These are phyloP conservation scores for Penicillium sp. DNA, from an alignment of 2,329 filamentous ascomycete genomes.

Conservation along the genomic window DNA sequence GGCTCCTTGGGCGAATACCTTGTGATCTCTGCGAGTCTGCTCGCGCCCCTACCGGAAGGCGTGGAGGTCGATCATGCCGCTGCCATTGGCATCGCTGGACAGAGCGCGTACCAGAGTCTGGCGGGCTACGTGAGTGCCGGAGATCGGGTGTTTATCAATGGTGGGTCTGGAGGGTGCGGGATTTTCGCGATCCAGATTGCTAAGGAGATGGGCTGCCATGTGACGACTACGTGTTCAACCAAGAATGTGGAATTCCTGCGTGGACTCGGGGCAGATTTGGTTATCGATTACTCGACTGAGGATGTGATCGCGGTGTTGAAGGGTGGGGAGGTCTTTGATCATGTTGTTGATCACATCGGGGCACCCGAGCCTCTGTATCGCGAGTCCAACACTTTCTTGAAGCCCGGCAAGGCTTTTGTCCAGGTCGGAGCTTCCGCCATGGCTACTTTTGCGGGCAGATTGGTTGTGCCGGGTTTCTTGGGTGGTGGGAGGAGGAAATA, in stretches of 20 bases:
- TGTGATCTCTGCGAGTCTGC: slow-evolving; percentile 31
- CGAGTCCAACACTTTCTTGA: slow-evolving; percentile 52
- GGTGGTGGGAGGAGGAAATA: slow-evolving; percentile 50
- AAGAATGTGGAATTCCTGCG: slow-evolving; percentile 58
- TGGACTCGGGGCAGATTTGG: slow-evolving; percentile 60
- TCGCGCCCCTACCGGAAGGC: slow-evolving; percentile 45
- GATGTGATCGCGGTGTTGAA: slow-evolving; percentile 50
- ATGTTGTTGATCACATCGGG: slow-evolving; percentile 61
- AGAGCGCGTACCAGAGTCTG: slow-evolving; percentile 50
- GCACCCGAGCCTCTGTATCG: slow-evolving; percentile 51
- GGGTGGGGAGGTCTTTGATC: slow-evolving; percentile 51
- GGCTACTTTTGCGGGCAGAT: slow-evolving; percentile 35
- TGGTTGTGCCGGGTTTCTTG: slow-evolving; percentile 48
- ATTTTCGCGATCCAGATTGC: slow-evolving; percentile 63
- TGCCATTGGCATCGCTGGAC: slow-evolving; percentile 43
- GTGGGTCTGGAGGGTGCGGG: slow-evolving; percentile 62
- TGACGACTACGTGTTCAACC: slow-evolving; percentile 59
- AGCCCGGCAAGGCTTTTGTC: slow-evolving; percentile 52
- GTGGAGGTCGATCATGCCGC: slow-evolving; percentile 44
- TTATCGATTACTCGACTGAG: slow-evolving; percentile 58
- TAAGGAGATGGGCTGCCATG: slow-evolving; percentile 58
- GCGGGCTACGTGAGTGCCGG: slow-evolving; percentile 48
- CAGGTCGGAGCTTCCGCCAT: slow-evolving; percentile 49
- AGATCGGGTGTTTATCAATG: slow-evolving; percentile 63
- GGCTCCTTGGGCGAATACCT: slow-evolving; percentile 50